phyloP scores from a whole-genome alignment of 2,329 filamentous ascomycete genomes.

The Sporothrix dimorphospora region DNA sequence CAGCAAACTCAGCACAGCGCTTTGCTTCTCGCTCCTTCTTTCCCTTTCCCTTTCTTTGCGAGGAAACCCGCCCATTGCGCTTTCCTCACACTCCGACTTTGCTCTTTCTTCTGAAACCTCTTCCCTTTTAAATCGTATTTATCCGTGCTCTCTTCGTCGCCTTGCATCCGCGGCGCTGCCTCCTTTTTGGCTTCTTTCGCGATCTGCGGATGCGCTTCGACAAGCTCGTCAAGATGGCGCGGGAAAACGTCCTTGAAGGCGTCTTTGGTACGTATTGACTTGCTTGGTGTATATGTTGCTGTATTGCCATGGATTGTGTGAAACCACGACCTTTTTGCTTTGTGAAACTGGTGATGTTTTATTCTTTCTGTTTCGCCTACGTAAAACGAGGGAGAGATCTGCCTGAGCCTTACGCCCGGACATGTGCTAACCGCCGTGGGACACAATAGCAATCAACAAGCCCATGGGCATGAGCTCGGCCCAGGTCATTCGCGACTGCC shows the following conservation, averaged over 20 bases:
- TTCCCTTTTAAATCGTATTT: neutral
- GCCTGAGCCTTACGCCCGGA: neutral
- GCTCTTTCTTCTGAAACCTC: neutral
- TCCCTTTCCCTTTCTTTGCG: neutral
- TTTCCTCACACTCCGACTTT: neutral
- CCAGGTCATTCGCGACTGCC: conserved; percentile 85
- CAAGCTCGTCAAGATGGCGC: conserved; percentile 54
- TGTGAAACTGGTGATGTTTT: neutral
- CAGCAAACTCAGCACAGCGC: conserved; percentile 2
- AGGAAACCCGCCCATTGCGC: neutral
- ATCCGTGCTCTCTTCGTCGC: neutral
- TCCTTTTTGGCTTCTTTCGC: neutral
- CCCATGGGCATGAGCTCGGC: conserved; percentile 84
- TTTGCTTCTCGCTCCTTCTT: neutral
- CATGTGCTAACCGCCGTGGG: neutral
- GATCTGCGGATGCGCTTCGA: conserved; percentile 40
- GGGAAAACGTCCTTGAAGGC: conserved; percentile 57
- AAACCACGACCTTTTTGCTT: neutral
- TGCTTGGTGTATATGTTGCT: neutral
- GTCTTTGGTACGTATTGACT: conserved; percentile 55
- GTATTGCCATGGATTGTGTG: neutral
- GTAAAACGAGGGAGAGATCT: neutral
- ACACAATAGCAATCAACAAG: conserved; percentile 80
- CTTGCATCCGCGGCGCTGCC: neutral
- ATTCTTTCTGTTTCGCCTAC: neutral